Conservation (phyloP, 2,329 filamentous ascomycete species). For the Cladosporium sp. region DNA sequence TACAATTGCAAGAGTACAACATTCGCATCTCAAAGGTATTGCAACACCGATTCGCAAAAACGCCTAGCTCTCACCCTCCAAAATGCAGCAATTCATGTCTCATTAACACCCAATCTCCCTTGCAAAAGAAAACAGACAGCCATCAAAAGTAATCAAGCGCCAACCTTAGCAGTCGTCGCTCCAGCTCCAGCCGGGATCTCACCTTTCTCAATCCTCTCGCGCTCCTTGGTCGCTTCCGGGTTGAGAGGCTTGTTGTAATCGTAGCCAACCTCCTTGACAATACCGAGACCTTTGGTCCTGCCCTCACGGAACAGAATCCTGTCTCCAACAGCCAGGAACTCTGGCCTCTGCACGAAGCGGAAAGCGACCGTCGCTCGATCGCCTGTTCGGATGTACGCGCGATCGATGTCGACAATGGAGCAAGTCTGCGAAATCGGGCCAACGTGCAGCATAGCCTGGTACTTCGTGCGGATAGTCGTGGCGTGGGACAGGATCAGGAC, state of each 20-base stretch:
- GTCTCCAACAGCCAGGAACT: constrained; percentile 88
- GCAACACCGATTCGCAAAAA: neutral
- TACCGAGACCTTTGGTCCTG: constrained; percentile 89
- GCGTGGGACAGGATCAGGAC: constrained; percentile 94
- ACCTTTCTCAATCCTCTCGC: constrained; percentile 17
- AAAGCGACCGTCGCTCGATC: constrained; percentile 95
- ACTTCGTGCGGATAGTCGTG: constrained; percentile 94
- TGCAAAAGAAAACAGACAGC: neutral
- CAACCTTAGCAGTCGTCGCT: constrained; percentile 17
- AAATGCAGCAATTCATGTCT: constrained; percentile 8
- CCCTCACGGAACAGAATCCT: constrained; percentile 91
- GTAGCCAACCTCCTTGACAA: constrained; percentile 89
- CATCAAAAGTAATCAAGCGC: neutral
- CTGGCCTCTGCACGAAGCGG: constrained; percentile 88
- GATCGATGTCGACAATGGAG: constrained; percentile 94
- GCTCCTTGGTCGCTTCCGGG: constrained; percentile 37
- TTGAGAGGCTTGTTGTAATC: constrained; percentile 61
- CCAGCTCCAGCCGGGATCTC: constrained; percentile 18
- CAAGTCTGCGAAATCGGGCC: constrained; percentile 95
- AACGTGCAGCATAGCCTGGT: constrained; percentile 97
- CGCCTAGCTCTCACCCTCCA: neutral
- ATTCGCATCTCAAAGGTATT: neutral
- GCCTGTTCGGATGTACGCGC: constrained; percentile 91
- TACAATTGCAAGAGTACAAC: neutral
- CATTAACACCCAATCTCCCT: neutral